Conservation (phyloP, 768 basidiomycete genomes). For the Thelephora ganbajun region DNA sequence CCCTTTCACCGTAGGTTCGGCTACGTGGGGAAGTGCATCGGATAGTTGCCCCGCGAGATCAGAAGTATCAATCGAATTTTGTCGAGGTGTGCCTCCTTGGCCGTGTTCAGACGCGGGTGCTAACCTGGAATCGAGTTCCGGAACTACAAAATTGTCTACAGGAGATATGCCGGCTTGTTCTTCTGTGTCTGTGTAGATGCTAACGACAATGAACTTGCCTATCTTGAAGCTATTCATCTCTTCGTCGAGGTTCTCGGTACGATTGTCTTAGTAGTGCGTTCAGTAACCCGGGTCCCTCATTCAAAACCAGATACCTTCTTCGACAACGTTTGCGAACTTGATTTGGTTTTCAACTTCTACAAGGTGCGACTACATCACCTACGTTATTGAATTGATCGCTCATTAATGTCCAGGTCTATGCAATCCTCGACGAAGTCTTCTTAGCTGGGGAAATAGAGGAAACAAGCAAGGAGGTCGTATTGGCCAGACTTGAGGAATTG, state of each 20-base stretch:
- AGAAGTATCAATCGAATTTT: conserved; percentile 98
- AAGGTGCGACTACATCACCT: conserved; percentile 39
- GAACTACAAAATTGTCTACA: conserved; percentile 95
- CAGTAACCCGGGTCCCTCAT: neutral
- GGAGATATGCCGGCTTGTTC: conserved; percentile 94
- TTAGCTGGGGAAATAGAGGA: conserved; percentile 97
- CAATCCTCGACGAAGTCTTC: conserved; percentile 96
- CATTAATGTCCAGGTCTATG: conserved; percentile 59
- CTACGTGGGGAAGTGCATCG: conserved; percentile 94
- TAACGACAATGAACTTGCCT: conserved; percentile 96
- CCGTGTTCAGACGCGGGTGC: conserved; percentile 17
- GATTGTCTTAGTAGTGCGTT: conserved; percentile 13
- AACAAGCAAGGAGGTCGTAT: conserved; percentile 92
- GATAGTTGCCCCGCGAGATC: conserved; percentile 89
- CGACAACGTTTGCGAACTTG: conserved; percentile 96
- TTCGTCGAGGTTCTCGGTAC: conserved; percentile 94
- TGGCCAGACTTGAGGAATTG: conserved; percentile 78
- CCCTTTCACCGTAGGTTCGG: conserved; percentile 47
- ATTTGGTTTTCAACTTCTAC: conserved; percentile 98
- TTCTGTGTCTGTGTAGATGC: conserved; percentile 97
- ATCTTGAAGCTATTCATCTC: conserved; percentile 93
- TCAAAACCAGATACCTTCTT: conserved; percentile 77
- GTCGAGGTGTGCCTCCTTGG: conserved; percentile 61
- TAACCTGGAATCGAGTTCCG: conserved; percentile 42
- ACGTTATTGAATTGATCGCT: neutral